phyloP scores from a whole-genome alignment of 768 basidiomycete genomes.

The Amyloporia xantha region DNA sequence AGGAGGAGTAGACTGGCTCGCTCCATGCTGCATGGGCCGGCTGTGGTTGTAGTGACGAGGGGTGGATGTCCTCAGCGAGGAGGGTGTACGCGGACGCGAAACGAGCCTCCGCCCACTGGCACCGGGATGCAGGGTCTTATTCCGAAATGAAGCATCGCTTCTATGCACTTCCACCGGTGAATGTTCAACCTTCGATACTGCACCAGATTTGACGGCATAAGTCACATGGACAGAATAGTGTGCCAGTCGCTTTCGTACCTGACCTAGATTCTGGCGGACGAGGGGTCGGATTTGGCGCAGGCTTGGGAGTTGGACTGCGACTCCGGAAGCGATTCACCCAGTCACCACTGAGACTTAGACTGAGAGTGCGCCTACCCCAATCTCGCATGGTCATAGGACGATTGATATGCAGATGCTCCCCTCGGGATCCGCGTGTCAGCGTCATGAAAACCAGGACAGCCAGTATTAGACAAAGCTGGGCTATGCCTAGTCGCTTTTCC shows the following conservation, averaged over 20 bases:
- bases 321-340: slow-evolving; percentile 37
- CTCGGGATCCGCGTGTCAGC: slow-evolving; percentile 69
- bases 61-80: slow-evolving; percentile 11
- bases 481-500: slow-evolving; percentile 86
- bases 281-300: not conserved
- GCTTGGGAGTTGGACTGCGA: slow-evolving; percentile 22
- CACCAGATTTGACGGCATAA: not conserved
- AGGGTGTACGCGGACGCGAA: slow-evolving; percentile 18
- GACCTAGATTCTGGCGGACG: not conserved
- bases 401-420: slow-evolving; percentile 16
- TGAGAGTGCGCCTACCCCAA: slow-evolving; percentile 51
- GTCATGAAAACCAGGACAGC: slow-evolving; percentile 83
- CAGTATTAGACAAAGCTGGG: slow-evolving; percentile 78
- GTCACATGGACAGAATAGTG: not conserved
- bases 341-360: slow-evolving; percentile 47
- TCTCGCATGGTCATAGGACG: slow-evolving; percentile 33
- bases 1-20: slow-evolving; percentile 25
- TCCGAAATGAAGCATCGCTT: not conserved
- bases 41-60: slow-evolving; percentile 12
- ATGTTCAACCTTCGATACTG: slow-evolving; percentile 10
- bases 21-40: slow-evolving; percentile 17
- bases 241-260: too few species aligned
- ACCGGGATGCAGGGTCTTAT: not conserved
- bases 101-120: slow-evolving; percentile 3
- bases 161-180: slow-evolving; percentile 11